A percentile compares a stretch with the other conserved stretches of the same genome.
Evolutionary conservation across 2,329 filamentous ascomycete species (phyloP).

Genomic region (Ambrosiella xylebori): DNA sequence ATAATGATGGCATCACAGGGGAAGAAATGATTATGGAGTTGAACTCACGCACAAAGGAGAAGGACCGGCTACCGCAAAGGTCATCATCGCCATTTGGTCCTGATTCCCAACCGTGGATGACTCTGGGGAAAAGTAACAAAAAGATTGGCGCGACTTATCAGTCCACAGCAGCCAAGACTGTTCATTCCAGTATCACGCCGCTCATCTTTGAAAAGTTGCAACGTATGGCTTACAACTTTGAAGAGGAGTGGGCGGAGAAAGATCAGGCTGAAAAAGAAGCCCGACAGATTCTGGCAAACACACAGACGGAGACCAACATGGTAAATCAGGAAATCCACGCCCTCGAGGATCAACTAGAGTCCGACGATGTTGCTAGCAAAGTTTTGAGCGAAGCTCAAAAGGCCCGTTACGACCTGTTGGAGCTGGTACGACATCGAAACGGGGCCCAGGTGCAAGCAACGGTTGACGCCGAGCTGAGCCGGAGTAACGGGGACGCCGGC

Average conservation of each 20-base stretch:
- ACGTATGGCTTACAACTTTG: constrained; percentile 52
- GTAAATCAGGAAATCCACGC: constrained; percentile 42
- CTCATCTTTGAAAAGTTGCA: constrained; percentile 56
- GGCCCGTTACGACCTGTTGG: constrained; percentile 31
- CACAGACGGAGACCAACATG: constrained; percentile 47
- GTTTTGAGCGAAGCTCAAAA: constrained; percentile 33
- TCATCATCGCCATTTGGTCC: constrained; percentile 59
- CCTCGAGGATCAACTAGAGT: constrained; percentile 36
- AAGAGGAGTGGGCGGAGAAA: constrained; percentile 59
- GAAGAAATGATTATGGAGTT: constrained; percentile 66
- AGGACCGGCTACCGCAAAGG: constrained; percentile 42
- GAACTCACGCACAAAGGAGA: constrained; percentile 52
- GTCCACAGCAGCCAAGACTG: constrained; percentile 49
- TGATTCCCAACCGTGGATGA: constrained; percentile 33
- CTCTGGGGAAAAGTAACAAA: constrained; percentile 17
- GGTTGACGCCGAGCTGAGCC: constrained; percentile 27
- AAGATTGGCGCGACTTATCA: constrained; percentile 30
- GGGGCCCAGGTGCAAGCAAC: constrained; percentile 34
- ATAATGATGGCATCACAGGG: constrained; percentile 64
- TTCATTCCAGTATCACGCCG: constrained; percentile 51
- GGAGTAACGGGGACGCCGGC: constrained; percentile 30
- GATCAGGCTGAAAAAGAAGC: constrained; percentile 52
- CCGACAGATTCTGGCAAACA: constrained; percentile 45
- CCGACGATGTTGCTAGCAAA: constrained; percentile 35
- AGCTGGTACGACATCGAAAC: constrained; percentile 34